Percentiles rank a stretch among this genome's conserved stretches.
phyloP scores from a whole-genome alignment of 2,329 filamentous ascomycete genomes.

The Xylariaceae sp. region DNA sequence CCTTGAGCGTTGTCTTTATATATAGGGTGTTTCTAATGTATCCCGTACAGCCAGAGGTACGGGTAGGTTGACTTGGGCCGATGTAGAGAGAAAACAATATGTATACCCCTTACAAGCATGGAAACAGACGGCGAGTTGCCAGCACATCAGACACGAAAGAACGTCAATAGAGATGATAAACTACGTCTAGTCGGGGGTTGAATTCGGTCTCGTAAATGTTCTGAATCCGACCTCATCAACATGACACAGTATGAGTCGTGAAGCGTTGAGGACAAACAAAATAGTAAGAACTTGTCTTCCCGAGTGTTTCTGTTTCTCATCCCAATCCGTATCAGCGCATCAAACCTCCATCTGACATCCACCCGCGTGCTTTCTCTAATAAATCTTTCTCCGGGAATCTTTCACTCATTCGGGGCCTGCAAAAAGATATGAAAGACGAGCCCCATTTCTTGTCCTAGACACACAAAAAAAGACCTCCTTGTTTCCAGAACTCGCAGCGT shows the following conservation, averaged over 20 bases:
- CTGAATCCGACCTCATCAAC: neutral
- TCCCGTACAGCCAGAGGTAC: no score
- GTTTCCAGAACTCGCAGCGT: neutral
- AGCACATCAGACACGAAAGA: neutral
- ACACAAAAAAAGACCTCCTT: conserved; percentile 11
- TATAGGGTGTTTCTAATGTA: neutral
- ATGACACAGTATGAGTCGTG: conserved; percentile 7
- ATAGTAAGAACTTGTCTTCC: conserved; percentile 4
- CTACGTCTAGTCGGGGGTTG: neutral
- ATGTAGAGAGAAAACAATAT: no score
- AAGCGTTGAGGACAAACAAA: neutral
- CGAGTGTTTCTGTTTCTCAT: conserved; percentile 4
- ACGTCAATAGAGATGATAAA: neutral
- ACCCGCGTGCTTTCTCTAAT: conserved; percentile 5
- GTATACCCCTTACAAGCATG: no score
- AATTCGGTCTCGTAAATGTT: neutral
- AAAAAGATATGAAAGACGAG: conserved; percentile 21
- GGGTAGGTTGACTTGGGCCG: no score
- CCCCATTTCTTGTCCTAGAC: conserved; percentile 20
- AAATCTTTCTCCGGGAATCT: conserved; percentile 12
- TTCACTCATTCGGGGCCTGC: neutral
- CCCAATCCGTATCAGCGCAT: conserved; percentile 12
- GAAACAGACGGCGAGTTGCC: no score
- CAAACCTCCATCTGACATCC: neutral
- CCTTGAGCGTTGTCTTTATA: neutral